Conservation (phyloP, 2,329 filamentous ascomycete species). For the Fusarium sterilihyphosum region DNA sequence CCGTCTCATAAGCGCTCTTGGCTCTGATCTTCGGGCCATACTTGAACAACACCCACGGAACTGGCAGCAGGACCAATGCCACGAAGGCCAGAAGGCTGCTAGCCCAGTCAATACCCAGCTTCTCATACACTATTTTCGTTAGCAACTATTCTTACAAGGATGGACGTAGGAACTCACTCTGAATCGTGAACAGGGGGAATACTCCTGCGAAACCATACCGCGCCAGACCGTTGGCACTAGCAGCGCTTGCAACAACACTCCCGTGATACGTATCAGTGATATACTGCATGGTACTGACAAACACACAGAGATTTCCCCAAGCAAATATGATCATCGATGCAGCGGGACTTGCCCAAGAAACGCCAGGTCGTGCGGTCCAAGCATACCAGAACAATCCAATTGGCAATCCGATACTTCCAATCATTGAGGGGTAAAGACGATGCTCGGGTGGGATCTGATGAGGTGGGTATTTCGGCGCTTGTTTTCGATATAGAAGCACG, state of each 20-base stretch:
- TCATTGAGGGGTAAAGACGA: conserved; percentile 67
- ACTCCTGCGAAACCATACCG: conserved; percentile 65
- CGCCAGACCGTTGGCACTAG: conserved; percentile 67
- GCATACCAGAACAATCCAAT: conserved; percentile 68
- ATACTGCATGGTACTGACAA: conserved; percentile 64
- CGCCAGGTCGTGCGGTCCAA: conserved; percentile 60
- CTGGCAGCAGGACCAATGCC: conserved; percentile 57
- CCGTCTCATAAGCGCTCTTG: conserved; percentile 28
- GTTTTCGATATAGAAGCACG: conserved; percentile 52
- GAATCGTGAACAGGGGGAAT: conserved; percentile 70
- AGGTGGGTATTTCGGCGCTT: conserved; percentile 46
- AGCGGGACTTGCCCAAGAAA: conserved; percentile 62
- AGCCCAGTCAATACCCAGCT: conserved; percentile 58
- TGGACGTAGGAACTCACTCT: conserved; percentile 52
- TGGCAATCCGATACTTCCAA: conserved; percentile 64
- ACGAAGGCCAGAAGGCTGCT: conserved; percentile 60
- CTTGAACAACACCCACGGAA: conserved; percentile 64
- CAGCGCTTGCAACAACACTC: conserved; percentile 64
- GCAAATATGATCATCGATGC: conserved; percentile 65
- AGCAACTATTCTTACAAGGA: not conserved
- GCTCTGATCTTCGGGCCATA: conserved; percentile 51
- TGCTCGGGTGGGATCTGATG: conserved; percentile 62
- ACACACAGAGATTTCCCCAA: conserved; percentile 69
- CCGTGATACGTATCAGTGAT: conserved; percentile 66
- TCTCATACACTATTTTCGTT: conserved; percentile 50